Evolutionary conservation across 75 land plant genomes (phyloP).

Genomic region (Chamaecyparis obtusa): DNA sequence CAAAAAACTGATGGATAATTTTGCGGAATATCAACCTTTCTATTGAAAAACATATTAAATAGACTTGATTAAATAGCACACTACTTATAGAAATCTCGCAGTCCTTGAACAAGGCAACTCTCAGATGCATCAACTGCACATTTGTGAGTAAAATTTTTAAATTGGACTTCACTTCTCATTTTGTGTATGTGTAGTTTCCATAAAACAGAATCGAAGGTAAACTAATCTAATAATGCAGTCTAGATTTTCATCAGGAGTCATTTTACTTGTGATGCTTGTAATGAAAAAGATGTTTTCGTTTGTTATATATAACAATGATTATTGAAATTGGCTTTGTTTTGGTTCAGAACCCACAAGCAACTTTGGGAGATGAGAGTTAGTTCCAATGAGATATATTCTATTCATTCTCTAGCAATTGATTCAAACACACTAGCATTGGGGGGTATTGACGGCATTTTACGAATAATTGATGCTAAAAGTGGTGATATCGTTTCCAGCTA

Average conservation of each 20-base stretch:
- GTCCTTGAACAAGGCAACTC: not conserved
- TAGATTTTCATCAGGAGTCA: not conserved
- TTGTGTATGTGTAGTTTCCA: not conserved
- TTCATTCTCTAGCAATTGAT: constrained; percentile 58
- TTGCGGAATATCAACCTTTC: not conserved
- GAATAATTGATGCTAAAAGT: constrained; percentile 52
- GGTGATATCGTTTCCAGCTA: constrained; percentile 53
- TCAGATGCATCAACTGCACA: not conserved
- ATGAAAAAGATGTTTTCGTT: not conserved
- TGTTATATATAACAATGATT: not conserved
- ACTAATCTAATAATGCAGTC: not conserved
- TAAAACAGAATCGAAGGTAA: not conserved
- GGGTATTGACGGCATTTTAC: constrained; percentile 76
- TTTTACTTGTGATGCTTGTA: not conserved
- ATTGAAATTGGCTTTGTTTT: not conserved
- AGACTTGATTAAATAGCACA: not conserved
- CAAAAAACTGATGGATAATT: not conserved
- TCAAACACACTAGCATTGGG: constrained; percentile 55
- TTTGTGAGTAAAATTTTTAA: not conserved
- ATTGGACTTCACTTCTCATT: not conserved
- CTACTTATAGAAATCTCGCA: not conserved
- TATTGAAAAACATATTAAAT: not conserved
- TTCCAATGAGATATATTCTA: constrained; percentile 58
- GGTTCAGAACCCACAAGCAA: constrained; percentile 42
- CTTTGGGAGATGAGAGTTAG: constrained; percentile 66